A percentile compares a stretch with the other conserved stretches of the same genome.
These are phyloP conservation scores for Trypanosomatidae sp. DNA, from an alignment of 208 protist genomes.

Conservation along the genomic window DNA sequence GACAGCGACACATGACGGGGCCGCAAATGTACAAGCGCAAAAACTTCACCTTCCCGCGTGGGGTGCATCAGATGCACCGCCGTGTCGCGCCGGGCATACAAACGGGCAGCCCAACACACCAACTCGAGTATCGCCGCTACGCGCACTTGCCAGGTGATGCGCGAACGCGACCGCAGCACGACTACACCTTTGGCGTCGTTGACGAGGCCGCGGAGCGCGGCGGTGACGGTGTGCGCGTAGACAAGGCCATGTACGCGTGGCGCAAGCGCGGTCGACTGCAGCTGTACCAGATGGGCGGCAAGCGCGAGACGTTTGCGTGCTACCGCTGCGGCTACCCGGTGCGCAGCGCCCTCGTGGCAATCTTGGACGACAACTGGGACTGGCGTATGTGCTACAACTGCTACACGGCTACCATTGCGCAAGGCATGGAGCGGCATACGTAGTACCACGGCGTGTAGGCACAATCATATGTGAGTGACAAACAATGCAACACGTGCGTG, in stretches of 20 bases:
- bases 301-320: slow-evolving; percentile 65
- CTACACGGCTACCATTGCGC: slow-evolving; percentile 34
- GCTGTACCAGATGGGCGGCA: slow-evolving; percentile 64
- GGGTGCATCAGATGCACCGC: slow-evolving; percentile 50
- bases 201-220: background rate
- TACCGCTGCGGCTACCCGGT: slow-evolving; percentile 80
- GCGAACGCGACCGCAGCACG: slow-evolving; percentile 28
- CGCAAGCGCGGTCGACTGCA: slow-evolving; percentile 37
- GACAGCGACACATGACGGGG: slow-evolving; percentile 60
- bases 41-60: slow-evolving; percentile 44
- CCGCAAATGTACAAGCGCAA: slow-evolving; percentile 75
- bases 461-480: background rate
- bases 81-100: slow-evolving; percentile 34
- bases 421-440: slow-evolving; percentile 60
- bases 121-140: slow-evolving; percentile 48
- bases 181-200: slow-evolving; percentile 39
- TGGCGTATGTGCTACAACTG: slow-evolving; percentile 85
- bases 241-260: slow-evolving; percentile 72
- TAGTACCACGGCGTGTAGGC: slow-evolving; percentile 6
- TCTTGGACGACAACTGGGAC: slow-evolving; percentile 83
- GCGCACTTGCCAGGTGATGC: slow-evolving; percentile 49
- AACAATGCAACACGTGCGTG: background rate
- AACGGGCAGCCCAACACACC: slow-evolving; percentile 37
- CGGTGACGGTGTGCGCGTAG: slow-evolving; percentile 11
- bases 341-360: slow-evolving; percentile 47